These are phyloP conservation scores for Kappamyces sp. DNA, from an alignment of 192 early-diverging fungal genomes.

Conservation along the genomic window DNA sequence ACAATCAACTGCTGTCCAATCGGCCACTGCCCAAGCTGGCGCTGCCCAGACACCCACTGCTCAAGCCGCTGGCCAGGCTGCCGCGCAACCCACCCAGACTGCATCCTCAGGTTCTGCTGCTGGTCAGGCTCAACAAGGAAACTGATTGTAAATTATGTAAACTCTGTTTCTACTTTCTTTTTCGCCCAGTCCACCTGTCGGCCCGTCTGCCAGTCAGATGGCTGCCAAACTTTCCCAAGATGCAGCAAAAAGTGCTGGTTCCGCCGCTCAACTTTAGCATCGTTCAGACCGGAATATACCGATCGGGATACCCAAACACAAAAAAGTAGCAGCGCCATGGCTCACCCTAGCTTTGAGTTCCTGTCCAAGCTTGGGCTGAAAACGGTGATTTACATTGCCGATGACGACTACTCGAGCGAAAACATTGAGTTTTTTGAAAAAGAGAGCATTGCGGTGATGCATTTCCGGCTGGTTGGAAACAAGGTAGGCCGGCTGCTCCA, in stretches of 20 bases:
- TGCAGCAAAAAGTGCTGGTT: conserved; percentile 39
- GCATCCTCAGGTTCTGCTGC: too few species aligned
- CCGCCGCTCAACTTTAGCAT: conserved; percentile 95
- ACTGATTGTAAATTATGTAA: too few species aligned
- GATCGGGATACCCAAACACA: conserved; percentile 87
- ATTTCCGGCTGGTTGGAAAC: conserved; percentile 87
- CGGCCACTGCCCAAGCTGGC: too few species aligned
- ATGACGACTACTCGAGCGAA: conserved; percentile 86
- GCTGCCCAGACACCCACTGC: too few species aligned
- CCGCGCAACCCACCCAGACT: too few species aligned
- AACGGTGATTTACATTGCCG: conserved; percentile 78
- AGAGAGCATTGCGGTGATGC: conserved; percentile 74
- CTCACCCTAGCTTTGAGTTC: conserved; percentile 58
- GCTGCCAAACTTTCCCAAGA: background rate
- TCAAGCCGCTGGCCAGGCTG: too few species aligned
- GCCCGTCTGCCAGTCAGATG: too few species aligned
- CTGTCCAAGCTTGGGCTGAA: conserved; percentile 79
- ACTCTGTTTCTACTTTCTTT: too few species aligned
- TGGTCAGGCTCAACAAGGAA: too few species aligned
- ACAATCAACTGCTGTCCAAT: too few species aligned
- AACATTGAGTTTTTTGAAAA: conserved; percentile 78
- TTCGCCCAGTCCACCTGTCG: too few species aligned
- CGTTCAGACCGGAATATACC: conserved; percentile 90
- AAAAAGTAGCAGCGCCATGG: conserved; percentile 45
- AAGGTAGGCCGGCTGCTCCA: conserved; percentile 51